These are phyloP conservation scores for Arthrobotrys conoides DNA, from an alignment of 2,329 filamentous ascomycete genomes.

Conservation along the genomic window DNA sequence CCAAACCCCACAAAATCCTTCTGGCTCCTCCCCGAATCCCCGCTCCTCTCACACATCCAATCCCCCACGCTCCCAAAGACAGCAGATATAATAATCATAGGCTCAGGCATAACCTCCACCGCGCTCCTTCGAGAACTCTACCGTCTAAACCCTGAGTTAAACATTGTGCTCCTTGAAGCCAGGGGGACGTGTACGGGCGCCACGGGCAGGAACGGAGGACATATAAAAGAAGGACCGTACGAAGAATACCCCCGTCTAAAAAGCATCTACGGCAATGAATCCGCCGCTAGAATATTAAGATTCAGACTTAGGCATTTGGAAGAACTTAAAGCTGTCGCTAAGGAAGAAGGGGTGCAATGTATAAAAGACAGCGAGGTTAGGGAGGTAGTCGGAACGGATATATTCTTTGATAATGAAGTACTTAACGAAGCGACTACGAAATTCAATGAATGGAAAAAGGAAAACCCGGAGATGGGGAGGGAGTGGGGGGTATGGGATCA, in stretches of 20 bases:
- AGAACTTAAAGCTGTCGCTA: slow-evolving; percentile 67
- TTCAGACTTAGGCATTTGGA: slow-evolving; percentile 69
- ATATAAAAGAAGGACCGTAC: slow-evolving; percentile 70
- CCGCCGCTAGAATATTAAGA: slow-evolving; percentile 68
- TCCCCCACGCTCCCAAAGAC: slow-evolving; percentile 66
- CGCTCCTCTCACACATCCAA: slow-evolving; percentile 66
- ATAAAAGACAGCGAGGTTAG: slow-evolving; percentile 66
- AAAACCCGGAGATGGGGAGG: slow-evolving; percentile 67
- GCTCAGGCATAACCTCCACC: slow-evolving; percentile 72
- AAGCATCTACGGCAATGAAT: slow-evolving; percentile 65
- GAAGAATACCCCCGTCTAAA: slow-evolving; percentile 67
- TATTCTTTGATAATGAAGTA: slow-evolving; percentile 67
- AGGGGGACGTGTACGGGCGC: slow-evolving; percentile 71
- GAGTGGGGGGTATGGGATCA: slow-evolving; percentile 66
- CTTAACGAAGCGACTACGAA: slow-evolving; percentile 65
- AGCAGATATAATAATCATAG: slow-evolving; percentile 71
- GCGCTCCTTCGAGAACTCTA: slow-evolving; percentile 67
- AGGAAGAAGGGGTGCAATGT: slow-evolving; percentile 64
- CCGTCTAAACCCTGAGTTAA: slow-evolving; percentile 56
- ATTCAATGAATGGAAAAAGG: slow-evolving; percentile 66
- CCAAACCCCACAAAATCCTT: slow-evolving; percentile 69
- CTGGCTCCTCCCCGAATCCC: slow-evolving; percentile 69
- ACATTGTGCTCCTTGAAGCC: slow-evolving; percentile 71
- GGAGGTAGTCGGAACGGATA: slow-evolving; percentile 70
- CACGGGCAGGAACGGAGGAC: slow-evolving; percentile 72